phyloP scores from a whole-genome alignment of 2,329 filamentous ascomycete genomes.

The Ophiostoma ips region DNA sequence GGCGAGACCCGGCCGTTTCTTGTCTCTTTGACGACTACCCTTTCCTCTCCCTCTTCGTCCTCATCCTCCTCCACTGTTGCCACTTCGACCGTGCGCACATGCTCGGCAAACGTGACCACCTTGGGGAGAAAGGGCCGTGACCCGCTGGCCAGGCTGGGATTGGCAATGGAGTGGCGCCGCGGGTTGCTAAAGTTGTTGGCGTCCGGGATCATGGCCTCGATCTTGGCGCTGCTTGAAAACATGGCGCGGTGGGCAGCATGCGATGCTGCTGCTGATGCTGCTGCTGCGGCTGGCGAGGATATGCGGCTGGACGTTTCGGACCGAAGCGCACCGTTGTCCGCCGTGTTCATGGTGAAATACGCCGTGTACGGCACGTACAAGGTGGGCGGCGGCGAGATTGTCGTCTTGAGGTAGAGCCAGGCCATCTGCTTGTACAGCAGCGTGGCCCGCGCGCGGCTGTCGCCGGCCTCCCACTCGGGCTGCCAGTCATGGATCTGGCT shows the following conservation, averaged over 20 bases:
- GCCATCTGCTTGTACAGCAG: slow-evolving; percentile 52
- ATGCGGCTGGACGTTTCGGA: slow-evolving; percentile 21
- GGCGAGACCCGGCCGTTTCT: slow-evolving; percentile 24
- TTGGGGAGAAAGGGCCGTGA: slow-evolving; percentile 1
- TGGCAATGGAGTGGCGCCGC: slow-evolving; percentile 16
- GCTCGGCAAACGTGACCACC: neutral
- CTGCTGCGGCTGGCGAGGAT: slow-evolving; percentile 19
- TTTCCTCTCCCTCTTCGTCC: too few relatives aligned
- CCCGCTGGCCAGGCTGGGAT: slow-evolving; percentile 10
- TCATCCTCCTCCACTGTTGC: neutral
- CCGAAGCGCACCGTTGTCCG: slow-evolving; percentile 15
- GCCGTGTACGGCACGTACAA: slow-evolving; percentile 8
- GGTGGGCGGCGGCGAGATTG: slow-evolving; percentile 39
- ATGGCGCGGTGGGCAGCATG: neutral
- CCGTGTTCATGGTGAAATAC: neutral
- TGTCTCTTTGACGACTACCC: too few relatives aligned
- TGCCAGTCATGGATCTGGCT: slow-evolving; percentile 60
- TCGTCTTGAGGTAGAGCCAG: slow-evolving; percentile 50
- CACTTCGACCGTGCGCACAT: neutral
- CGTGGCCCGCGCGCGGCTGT: slow-evolving; percentile 41
- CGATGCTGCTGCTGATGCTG: neutral
- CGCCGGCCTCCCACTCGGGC: slow-evolving; percentile 44
- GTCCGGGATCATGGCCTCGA: slow-evolving; percentile 7
- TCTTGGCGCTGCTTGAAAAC: neutral
- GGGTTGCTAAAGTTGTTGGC: slow-evolving; percentile 2